Evolutionary conservation across 2,329 filamentous ascomycete genomes (phyloP).

Genomic region (Neocatenulostroma microsporum): DNA sequence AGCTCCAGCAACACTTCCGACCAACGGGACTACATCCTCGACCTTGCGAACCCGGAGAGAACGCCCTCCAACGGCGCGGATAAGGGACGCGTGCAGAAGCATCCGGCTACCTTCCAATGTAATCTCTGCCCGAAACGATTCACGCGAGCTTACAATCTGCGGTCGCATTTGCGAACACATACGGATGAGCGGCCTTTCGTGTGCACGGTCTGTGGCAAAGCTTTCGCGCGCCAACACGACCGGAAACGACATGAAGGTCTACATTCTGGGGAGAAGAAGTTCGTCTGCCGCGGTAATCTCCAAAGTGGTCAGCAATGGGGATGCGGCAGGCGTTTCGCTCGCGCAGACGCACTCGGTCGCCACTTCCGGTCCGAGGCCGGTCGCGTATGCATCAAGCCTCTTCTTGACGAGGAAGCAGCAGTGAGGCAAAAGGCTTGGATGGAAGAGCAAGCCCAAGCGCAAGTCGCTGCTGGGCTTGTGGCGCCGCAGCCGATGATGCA

Average conservation of each 20-base stretch:
- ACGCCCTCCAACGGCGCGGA: conserved; percentile 56
- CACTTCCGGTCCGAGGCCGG: conserved; percentile 92
- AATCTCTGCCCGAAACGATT: conserved; percentile 89
- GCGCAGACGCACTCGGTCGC: conserved; percentile 79
- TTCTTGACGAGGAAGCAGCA: conserved; percentile 85
- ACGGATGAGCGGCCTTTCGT: conserved; percentile 97
- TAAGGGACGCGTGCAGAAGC: conserved; percentile 85
- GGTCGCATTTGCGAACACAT: conserved; percentile 90
- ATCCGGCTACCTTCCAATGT: conserved; percentile 95
- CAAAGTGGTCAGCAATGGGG: conserved; percentile 82
- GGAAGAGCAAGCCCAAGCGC: conserved; percentile 50
- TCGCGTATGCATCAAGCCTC: conserved; percentile 91
- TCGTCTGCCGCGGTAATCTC: conserved; percentile 88
- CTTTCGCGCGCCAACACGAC: conserved; percentile 94
- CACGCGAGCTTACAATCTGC: conserved; percentile 90
- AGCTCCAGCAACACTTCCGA: conserved; percentile 47
- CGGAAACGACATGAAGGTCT: conserved; percentile 94
- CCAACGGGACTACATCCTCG: conserved; percentile 72
- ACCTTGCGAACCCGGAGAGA: conserved; percentile 80
- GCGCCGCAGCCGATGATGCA: conserved; percentile 25
- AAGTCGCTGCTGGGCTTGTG: conserved; percentile 33
- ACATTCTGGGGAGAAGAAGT: conserved; percentile 97
- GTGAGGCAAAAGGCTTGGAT: conserved; percentile 70
- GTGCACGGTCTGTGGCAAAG: conserved; percentile 93
- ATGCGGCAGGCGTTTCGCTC: conserved; percentile 84